Conservation (phyloP, 192 early-diverging fungal genomes). For the Backusella macrospora region DNA sequence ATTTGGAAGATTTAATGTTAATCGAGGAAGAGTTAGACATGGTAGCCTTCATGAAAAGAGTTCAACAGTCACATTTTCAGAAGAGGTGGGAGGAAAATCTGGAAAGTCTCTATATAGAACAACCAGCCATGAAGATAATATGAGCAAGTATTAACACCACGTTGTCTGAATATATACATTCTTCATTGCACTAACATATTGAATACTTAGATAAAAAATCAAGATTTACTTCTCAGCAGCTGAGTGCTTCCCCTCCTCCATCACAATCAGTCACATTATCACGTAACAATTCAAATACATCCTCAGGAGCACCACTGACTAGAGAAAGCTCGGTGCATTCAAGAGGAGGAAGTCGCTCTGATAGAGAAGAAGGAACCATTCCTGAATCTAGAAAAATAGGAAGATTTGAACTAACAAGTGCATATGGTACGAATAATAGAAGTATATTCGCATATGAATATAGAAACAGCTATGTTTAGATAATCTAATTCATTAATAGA, state of each 20-base stretch:
- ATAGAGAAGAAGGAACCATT: not conserved
- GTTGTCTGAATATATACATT: not conserved
- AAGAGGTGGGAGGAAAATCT: not conserved
- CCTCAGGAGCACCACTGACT: not conserved
- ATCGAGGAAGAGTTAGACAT: constrained; percentile 14
- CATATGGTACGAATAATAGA: not conserved
- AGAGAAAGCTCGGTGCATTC: constrained; percentile 13
- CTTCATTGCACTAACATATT: not conserved
- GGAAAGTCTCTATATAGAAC: constrained; percentile 4
- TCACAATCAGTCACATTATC: constrained; percentile 28
- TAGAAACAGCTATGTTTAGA: not conserved
- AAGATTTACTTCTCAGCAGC: constrained; percentile 11
- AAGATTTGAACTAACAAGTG: constrained; percentile 33
- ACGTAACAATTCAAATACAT: constrained; percentile 21
- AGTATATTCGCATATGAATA: no score
- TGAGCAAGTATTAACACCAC: not conserved
- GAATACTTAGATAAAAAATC: constrained; percentile 15
- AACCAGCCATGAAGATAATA: constrained; percentile 19
- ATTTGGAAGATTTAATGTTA: not conserved
- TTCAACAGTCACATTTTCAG: constrained; percentile 18
- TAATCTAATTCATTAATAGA: constrained; percentile 13
- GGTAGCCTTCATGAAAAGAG: constrained; percentile 22
- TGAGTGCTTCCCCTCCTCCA: not conserved
- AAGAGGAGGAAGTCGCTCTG: constrained; percentile 15
- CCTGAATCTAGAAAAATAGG: constrained; percentile 38